Evolutionary conservation across 495 filamentous ascomycete species (phyloP).

Genomic region (Talaromyces ruber): DNA sequence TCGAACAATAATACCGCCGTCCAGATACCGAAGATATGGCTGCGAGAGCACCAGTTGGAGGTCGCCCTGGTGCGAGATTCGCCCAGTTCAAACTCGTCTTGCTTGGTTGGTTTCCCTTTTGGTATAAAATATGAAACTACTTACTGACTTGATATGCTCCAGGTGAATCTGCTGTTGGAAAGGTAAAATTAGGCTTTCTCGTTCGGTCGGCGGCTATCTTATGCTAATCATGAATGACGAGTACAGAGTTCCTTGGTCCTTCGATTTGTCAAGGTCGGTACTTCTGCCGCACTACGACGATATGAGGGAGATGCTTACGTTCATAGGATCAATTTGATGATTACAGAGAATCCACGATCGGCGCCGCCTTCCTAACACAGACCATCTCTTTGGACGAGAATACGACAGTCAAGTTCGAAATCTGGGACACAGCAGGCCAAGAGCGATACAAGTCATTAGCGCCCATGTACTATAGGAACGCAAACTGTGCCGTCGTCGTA

Average conservation of each 20-base stretch:
- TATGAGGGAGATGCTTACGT: conserved; percentile 5
- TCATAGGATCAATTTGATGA: conserved; percentile 97
- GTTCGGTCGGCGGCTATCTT: conserved; percentile 19
- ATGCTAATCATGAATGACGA: conserved; percentile 12
- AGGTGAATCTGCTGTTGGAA: conserved; percentile 99
- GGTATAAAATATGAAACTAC: background rate
- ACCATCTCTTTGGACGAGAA: conserved; percentile 95
- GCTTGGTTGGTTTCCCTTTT: conserved; percentile 54
- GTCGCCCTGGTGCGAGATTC: conserved; percentile 74
- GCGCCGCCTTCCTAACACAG: conserved; percentile 96
- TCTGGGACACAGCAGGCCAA: conserved; percentile 98
- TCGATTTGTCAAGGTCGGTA: conserved; percentile 88
- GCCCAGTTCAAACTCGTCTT: conserved; percentile 99
- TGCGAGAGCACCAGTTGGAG: conserved; percentile 66
- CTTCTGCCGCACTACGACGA: background rate
- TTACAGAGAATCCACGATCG: conserved; percentile 98
- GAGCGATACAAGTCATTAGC: conserved; percentile 97
- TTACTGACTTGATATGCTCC: conserved; percentile 21
- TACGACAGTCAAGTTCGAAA: conserved; percentile 99
- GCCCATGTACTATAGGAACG: conserved; percentile 99
- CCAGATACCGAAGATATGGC: conserved; percentile 48
- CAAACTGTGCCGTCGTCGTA: conserved; percentile 97
- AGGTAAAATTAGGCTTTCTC: conserved; percentile 47
- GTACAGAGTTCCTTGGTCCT: conserved; percentile 88
- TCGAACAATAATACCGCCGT: background rate